phyloP scores from a whole-genome alignment of 495 filamentous ascomycete genomes.

The Penicillium ucsense region DNA sequence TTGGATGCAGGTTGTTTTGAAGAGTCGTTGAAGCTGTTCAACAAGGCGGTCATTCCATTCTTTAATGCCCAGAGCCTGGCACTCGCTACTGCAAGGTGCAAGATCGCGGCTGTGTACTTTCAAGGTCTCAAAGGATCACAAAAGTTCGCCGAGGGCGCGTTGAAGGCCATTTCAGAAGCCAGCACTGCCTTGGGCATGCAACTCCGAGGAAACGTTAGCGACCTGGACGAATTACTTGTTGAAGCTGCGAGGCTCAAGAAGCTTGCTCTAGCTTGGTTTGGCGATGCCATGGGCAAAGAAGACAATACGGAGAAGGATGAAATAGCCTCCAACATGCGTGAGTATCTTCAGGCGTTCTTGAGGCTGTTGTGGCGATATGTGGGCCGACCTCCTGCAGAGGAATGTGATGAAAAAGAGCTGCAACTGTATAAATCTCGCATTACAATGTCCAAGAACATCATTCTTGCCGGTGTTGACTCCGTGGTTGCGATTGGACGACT shows the following conservation, averaged over 20 bases:
- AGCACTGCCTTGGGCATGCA: slow-evolving; percentile 45
- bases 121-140: slow-evolving; percentile 22
- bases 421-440: slow-evolving; percentile 25
- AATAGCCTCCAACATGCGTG: slow-evolving; percentile 16
- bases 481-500: slow-evolving; percentile 32
- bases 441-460: slow-evolving; percentile 24
- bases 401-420: slow-evolving; percentile 21
- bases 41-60: slow-evolving; percentile 23
- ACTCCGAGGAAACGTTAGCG: slow-evolving; percentile 50
- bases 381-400: slow-evolving; percentile 21
- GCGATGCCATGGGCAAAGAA: slow-evolving; percentile 25
- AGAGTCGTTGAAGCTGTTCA: slow-evolving; percentile 33
- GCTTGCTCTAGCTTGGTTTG: slow-evolving; percentile 45
- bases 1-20: slow-evolving; percentile 36
- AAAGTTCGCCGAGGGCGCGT: slow-evolving; percentile 11
- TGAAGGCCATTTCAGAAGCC: slow-evolving; percentile 23
- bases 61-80: slow-evolving; percentile 26
- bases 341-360: slow-evolving; percentile 33
- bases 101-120: slow-evolving; percentile 33
- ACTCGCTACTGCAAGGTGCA: slow-evolving; percentile 32
- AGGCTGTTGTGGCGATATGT: slow-evolving; percentile 40
- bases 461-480: slow-evolving; percentile 34
- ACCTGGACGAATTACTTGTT: slow-evolving; percentile 61
- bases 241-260: slow-evolving; percentile 57
- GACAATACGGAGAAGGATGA: slow-evolving; percentile 13